These are phyloP conservation scores for Tricholoma saponaceum DNA, from an alignment of 768 basidiomycete species.

Conservation along the genomic window DNA sequence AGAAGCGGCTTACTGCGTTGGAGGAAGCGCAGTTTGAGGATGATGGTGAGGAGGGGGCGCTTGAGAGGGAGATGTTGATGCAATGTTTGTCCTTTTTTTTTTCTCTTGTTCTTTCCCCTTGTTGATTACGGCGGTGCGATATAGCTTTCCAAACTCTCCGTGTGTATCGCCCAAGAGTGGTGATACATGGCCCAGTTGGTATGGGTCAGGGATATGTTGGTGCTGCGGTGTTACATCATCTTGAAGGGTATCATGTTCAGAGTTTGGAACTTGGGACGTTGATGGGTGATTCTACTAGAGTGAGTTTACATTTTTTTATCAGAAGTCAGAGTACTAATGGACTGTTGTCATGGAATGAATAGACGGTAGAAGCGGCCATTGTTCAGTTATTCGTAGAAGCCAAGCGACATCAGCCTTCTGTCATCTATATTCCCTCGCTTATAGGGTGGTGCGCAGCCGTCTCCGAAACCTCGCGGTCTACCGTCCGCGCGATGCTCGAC, in stretches of 20 bases:
- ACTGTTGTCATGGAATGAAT: too few species aligned
- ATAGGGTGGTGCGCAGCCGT: constrained; percentile 82
- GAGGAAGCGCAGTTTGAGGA: constrained; percentile 94
- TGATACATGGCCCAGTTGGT: constrained; percentile 76
- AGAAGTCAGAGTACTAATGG: too few species aligned
- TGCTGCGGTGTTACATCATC: constrained; percentile 85
- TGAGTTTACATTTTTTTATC: too few species aligned
- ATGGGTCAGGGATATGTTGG: constrained; percentile 93
- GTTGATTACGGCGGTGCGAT: neutral
- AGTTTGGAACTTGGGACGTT: constrained; percentile 87
- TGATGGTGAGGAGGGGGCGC: constrained; percentile 69
- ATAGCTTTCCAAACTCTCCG: constrained; percentile 89
- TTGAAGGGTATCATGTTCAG: constrained; percentile 96
- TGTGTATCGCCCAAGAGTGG: constrained; percentile 83
- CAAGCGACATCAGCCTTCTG: constrained; percentile 93
- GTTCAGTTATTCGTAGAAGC: constrained; percentile 96
- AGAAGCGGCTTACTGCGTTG: constrained; percentile 77
- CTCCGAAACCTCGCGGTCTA: constrained; percentile 78
- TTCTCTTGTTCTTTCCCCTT: neutral
- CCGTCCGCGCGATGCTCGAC: constrained; percentile 88
- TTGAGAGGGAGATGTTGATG: constrained; percentile 85
- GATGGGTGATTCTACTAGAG: constrained; percentile 85
- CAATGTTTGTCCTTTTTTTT: constrained; percentile 57
- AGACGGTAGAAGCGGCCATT: constrained; percentile 90
- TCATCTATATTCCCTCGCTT: constrained; percentile 92